These are phyloP conservation scores for Scedosporium aurantiacum DNA, from an alignment of 2,329 filamentous ascomycete species.

Conservation along the genomic window DNA sequence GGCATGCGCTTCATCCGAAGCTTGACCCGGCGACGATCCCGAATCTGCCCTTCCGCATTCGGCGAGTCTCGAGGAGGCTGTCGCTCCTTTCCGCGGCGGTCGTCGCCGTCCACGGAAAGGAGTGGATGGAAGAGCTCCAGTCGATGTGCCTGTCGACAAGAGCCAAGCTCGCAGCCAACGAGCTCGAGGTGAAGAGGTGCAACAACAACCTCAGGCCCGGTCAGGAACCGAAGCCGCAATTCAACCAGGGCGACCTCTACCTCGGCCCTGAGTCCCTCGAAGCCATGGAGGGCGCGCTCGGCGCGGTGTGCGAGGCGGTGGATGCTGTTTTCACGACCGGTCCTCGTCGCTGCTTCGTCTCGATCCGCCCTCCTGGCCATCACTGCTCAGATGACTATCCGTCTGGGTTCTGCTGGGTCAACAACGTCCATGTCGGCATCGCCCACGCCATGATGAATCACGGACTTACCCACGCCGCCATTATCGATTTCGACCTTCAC, in stretches of 20 bases:
- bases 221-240: constrained; percentile 26
- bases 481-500: constrained; percentile 84
- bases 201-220: constrained; percentile 29
- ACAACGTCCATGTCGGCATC: constrained; percentile 96
- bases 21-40: constrained; percentile 42
- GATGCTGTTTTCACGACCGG: constrained; percentile 65
- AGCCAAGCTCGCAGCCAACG: constrained; percentile 59
- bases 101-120: constrained; percentile 78
- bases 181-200: constrained; percentile 50
- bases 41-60: constrained; percentile 69
- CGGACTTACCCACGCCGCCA: constrained; percentile 84
- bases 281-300: constrained; percentile 82
- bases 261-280: constrained; percentile 75
- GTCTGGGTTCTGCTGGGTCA: constrained; percentile 96
- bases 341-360: constrained; percentile 75
- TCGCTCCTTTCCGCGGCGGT: constrained; percentile 65
- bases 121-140: constrained; percentile 90
- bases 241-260: constrained; percentile 88
- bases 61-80: constrained; percentile 63
- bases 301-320: constrained; percentile 86
- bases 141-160: constrained; percentile 75
- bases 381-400: constrained; percentile 85
- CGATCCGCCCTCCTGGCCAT: constrained; percentile 84
- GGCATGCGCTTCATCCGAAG: constrained; percentile 54
- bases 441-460: constrained; percentile 77